phyloP scores from a whole-genome alignment of 2,329 filamentous ascomycete genomes.

The Raffaelea ambrosiae region DNA sequence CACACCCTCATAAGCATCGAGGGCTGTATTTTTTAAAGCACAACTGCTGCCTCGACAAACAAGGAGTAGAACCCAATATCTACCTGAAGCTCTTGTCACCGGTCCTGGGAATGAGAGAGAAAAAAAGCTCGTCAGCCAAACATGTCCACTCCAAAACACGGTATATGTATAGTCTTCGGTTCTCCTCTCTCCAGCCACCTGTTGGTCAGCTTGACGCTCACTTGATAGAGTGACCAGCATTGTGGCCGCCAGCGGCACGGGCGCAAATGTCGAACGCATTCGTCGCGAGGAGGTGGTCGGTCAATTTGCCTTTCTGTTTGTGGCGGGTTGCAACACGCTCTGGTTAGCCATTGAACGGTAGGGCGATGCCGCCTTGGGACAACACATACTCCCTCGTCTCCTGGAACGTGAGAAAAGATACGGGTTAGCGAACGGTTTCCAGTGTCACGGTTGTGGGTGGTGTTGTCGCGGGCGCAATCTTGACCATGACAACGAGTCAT shows the following conservation, averaged over 20 bases:
- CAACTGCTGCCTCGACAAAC: slow-evolving; percentile 17
- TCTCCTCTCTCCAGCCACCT: too few species aligned
- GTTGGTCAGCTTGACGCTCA: too few species aligned
- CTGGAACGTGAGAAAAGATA: slow-evolving; percentile 2
- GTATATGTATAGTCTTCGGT: too few species aligned
- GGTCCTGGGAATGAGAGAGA: slow-evolving; percentile 4
- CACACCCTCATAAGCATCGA: neutral
- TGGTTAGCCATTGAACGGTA: neutral
- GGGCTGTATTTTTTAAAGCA: neutral
- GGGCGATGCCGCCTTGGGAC: too few species aligned
- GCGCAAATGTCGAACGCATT: slow-evolving; percentile 35
- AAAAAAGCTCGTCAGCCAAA: slow-evolving; percentile 5
- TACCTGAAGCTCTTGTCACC: slow-evolving; percentile 14
- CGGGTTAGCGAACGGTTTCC: too few species aligned
- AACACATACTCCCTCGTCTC: slow-evolving; percentile 11
- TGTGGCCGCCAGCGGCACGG: slow-evolving; percentile 52
- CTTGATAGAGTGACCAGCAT: slow-evolving; percentile 42
- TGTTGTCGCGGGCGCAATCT: too few species aligned
- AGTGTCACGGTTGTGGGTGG: too few species aligned
- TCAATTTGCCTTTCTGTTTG: slow-evolving; percentile 14
- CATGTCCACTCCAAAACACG: too few species aligned
- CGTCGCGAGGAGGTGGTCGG: slow-evolving; percentile 13
- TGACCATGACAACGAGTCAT: neutral
- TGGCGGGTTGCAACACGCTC: neutral
- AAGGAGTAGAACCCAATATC: neutral